Evolutionary conservation across 495 filamentous ascomycete species (phyloP).

Genomic region (Penicillium argentinense): DNA sequence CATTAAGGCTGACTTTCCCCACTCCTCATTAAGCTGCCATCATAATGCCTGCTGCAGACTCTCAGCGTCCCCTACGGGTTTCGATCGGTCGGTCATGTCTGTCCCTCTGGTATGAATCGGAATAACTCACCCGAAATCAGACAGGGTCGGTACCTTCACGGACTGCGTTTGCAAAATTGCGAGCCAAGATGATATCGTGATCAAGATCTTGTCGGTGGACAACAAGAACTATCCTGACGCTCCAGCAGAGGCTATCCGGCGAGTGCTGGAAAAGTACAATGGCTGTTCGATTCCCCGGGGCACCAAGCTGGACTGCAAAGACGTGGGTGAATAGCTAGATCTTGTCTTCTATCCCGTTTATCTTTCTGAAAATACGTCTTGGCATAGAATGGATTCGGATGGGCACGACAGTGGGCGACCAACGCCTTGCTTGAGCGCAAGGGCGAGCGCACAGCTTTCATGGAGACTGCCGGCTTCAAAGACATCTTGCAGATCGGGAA

Average conservation of each 20-base stretch:
- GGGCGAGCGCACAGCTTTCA: slow-evolving; percentile 13
- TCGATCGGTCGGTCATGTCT: not conserved
- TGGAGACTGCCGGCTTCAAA: slow-evolving; percentile 18
- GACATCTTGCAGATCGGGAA: slow-evolving; percentile 17
- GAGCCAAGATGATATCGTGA: slow-evolving; percentile 7
- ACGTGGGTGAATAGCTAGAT: not conserved
- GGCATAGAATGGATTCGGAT: slow-evolving; percentile 18
- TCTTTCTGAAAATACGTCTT: too few species aligned
- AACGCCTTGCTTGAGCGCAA: slow-evolving; percentile 23
- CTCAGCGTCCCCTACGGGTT: not conserved
- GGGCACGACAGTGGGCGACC: slow-evolving; percentile 22
- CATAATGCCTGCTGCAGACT: not conserved
- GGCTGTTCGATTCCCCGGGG: not conserved
- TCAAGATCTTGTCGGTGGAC: slow-evolving; percentile 17
- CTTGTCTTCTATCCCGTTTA: too few species aligned
- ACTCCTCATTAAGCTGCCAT: too few species aligned
- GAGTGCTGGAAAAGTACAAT: slow-evolving; percentile 5
- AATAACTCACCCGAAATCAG: too few species aligned
- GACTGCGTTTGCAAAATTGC: slow-evolving; percentile 13
- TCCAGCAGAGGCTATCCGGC: slow-evolving; percentile 14
- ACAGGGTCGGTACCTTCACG: slow-evolving; percentile 26
- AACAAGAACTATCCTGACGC: slow-evolving; percentile 16
- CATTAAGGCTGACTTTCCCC: too few species aligned
- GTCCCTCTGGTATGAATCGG: too few species aligned
- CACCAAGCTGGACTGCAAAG: not conserved